Conservation (phyloP, 2,329 filamentous ascomycete species). For the Colletotrichum sp. region DNA sequence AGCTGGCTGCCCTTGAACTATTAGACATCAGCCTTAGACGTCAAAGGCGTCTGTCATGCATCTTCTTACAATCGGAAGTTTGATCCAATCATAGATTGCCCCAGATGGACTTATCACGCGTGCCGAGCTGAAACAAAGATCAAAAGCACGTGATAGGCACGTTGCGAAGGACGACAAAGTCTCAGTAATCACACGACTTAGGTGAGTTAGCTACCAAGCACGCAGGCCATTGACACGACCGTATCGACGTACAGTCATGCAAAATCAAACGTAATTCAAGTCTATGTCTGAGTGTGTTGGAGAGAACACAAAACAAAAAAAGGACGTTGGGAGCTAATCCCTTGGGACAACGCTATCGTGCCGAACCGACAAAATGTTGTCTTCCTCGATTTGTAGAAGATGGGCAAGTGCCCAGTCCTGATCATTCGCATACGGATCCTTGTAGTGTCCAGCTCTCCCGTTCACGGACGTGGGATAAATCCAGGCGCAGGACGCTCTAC, state of each 20-base stretch:
- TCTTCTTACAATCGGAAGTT: background rate
- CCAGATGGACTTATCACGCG: background rate
- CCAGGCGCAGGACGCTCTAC: conserved; percentile 13
- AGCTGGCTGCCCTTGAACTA: background rate
- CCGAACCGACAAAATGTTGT: background rate
- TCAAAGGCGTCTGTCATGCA: background rate
- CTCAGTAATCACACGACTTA: too few relatives aligned
- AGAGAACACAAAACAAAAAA: background rate
- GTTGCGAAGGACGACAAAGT: background rate
- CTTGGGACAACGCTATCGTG: background rate
- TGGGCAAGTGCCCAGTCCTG: conserved; percentile 17
- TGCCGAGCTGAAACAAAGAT: background rate
- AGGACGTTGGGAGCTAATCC: background rate
- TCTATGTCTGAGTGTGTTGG: background rate
- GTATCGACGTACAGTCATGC: background rate
- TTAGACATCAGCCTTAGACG: background rate
- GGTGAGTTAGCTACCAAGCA: background rate
- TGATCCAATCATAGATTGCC: background rate
- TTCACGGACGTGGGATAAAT: conserved; percentile 18
- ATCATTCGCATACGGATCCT: conserved; percentile 16
- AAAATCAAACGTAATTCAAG: background rate
- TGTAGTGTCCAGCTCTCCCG: conserved; percentile 5
- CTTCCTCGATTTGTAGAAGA: conserved; percentile 12
- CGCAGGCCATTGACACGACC: background rate
- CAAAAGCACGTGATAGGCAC: background rate